phyloP scores from a whole-genome alignment of 2,329 filamentous ascomycete genomes.

The Cytospora mali region DNA sequence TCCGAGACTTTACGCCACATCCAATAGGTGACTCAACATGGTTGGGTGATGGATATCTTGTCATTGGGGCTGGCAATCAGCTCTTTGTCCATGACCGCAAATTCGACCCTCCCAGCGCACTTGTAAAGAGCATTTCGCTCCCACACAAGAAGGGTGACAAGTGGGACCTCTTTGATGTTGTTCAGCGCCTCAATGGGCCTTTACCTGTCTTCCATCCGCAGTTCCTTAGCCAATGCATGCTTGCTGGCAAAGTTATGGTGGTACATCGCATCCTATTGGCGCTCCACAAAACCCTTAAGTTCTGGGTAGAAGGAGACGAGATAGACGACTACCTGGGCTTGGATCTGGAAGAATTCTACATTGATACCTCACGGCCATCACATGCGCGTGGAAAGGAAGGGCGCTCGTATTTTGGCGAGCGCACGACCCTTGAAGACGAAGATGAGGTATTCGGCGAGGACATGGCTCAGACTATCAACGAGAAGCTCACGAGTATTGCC shows the following conservation, averaged over 20 bases:
- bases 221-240: constrained; percentile 82
- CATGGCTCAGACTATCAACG: constrained; percentile 70
- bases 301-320: constrained; percentile 76
- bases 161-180: constrained; percentile 77
- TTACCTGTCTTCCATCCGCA: constrained; percentile 92
- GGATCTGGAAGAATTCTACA: constrained; percentile 62
- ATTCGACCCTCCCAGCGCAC: constrained; percentile 65
- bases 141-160: constrained; percentile 52
- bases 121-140: constrained; percentile 56
- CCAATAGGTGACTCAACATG: constrained; percentile 93
- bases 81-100: constrained; percentile 81
- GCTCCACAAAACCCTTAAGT: constrained; percentile 78
- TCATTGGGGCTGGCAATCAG: constrained; percentile 89
- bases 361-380: constrained; percentile 29
- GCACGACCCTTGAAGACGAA: constrained; percentile 50
- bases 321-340: constrained; percentile 78
- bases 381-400: constrained; percentile 36
- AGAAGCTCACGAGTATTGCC: constrained; percentile 73
- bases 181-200: constrained; percentile 82
- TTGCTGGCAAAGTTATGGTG: constrained; percentile 72
- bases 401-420: constrained; percentile 43
- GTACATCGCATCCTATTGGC: constrained; percentile 74
- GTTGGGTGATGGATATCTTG: constrained; percentile 81
- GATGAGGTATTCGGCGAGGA: constrained; percentile 71
- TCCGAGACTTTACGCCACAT: constrained; percentile 80